Evolutionary conservation across 129 eudicot species (phyloP), one percentile per base, ranked within the genome.

Genomic region (Centaurea solstitialis): DNA sequence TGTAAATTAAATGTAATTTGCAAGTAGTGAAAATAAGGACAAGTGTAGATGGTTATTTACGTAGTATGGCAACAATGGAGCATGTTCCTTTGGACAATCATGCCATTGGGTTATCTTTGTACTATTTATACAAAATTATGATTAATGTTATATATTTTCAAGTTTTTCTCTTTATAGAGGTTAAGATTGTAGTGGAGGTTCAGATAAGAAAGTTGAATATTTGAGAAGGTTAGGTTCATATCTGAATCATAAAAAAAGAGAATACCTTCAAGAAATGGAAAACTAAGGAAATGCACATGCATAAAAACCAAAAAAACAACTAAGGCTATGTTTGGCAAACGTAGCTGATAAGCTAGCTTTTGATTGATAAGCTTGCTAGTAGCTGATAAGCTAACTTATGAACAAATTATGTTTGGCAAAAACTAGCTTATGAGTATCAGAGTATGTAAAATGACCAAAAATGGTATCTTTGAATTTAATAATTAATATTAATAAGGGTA

Each of bases 1-100:
- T 80, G 84, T 80, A 80, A 80, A 80, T 73, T 80, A 37, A 23
- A 70, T 57, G 23, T 74, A 65, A 3, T 26, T 73, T 80, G 41
- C 61, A 21, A 75, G 76, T 76, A 73, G 35, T 40, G 17, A 69
- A 53, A 53, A 82, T 76, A 82, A 76, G 65, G 37, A 76, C 77
- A n/a, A 50, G 81, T 37, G 80, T 81, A 81, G 81, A 50, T 81
- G 85, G 69, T 70, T 26, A 21, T 50, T 78, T 21, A 30, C 24
- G 45, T 12, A 9, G 57, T 81, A 76, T 81, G 75, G 17, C 7
- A n/a, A 41, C 53, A 35, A 81, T 33, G 80, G 68, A 74, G 69
- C 45, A 80, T 64, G 37, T 73, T 65, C 45, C 40, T 15, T n/a
- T 57, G 23, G 65, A 57, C 65, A 20, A 22, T 68, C 61, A 18